Conservation (phyloP, 345 rosid species). For the Angophora floribunda region DNA sequence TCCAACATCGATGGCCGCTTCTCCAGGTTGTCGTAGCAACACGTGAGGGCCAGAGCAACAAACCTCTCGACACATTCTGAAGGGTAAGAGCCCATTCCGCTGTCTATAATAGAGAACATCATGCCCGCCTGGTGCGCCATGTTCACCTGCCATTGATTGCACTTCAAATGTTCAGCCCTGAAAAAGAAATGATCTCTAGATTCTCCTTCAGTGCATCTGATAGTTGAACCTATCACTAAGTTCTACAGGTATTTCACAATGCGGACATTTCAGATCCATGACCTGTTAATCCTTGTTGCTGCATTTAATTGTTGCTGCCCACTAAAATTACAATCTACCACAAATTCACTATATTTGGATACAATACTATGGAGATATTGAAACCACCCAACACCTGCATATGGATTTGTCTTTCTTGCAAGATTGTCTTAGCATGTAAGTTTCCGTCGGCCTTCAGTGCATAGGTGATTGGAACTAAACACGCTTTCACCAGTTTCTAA, state of each 20-base stretch:
- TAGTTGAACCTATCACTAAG: neutral
- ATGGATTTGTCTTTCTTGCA: neutral
- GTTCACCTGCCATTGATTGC: slow-evolving; percentile 33
- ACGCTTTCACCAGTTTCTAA: neutral
- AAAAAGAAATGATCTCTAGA: neutral
- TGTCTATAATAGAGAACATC: slow-evolving; percentile 59
- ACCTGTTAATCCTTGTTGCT: neutral
- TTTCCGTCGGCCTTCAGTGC: neutral
- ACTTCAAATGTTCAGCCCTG: neutral
- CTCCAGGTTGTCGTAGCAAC: slow-evolving; percentile 63
- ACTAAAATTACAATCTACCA: neutral
- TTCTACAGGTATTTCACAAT: neutral
- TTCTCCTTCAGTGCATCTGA: neutral
- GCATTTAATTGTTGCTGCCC: neutral
- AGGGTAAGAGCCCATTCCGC: slow-evolving; percentile 74
- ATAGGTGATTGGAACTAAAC: neutral
- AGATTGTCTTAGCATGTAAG: neutral
- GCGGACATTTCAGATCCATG: neutral
- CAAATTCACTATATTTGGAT: neutral
- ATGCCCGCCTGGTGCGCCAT: slow-evolving; percentile 38
- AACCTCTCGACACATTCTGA: slow-evolving; percentile 58
- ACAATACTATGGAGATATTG: neutral
- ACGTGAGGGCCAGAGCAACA: slow-evolving; percentile 44
- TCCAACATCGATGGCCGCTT: slow-evolving; percentile 62
- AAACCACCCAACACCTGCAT: neutral